Evolutionary conservation across 1,139 yeast genomes (phyloP).

Genomic region (Petasospora rhodanensis): DNA sequence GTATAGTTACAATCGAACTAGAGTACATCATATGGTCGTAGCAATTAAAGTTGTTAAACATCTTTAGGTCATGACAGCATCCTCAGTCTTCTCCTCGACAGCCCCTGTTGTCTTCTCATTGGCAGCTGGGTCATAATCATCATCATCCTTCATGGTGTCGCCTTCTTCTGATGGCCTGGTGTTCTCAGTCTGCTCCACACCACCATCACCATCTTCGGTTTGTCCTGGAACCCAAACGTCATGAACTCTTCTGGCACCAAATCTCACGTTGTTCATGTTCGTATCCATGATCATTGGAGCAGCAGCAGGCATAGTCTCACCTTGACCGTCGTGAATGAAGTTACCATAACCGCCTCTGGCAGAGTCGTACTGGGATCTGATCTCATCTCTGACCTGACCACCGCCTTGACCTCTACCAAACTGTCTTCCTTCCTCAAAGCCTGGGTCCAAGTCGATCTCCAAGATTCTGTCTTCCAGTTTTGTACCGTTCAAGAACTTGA

Average conservation of each 20-base stretch:
- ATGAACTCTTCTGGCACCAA: constrained; percentile 27
- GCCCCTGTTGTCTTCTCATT: too few species aligned
- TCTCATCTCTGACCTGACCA: constrained; percentile 71
- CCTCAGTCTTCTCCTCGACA: too few species aligned
- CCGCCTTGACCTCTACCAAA: constrained; percentile 90
- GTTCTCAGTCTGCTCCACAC: constrained; percentile 3
- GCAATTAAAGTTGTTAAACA: too few species aligned
- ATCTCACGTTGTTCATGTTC: constrained; percentile 17
- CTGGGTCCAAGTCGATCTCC: constrained; percentile 89
- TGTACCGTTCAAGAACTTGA: constrained; percentile 76
- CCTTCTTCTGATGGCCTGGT: too few species aligned
- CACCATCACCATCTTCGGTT: constrained; percentile 4
- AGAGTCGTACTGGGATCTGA: constrained; percentile 51
- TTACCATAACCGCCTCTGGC: constrained; percentile 52
- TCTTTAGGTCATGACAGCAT: too few species aligned
- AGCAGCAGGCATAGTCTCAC: constrained; percentile 5
- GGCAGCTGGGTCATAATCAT: too few species aligned
- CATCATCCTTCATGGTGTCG: too few species aligned
- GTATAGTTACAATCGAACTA: too few species aligned
- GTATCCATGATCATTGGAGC: constrained; percentile 4
- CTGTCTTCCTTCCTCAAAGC: constrained; percentile 90
- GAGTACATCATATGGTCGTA: too few species aligned
- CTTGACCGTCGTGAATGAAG: too few species aligned
- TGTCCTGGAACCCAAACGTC: constrained; percentile 20
- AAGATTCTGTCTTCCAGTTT: constrained; percentile 75